Conservation (phyloP, 2,329 filamentous ascomycete genomes). For the Chrysoporthe puriensis region DNA sequence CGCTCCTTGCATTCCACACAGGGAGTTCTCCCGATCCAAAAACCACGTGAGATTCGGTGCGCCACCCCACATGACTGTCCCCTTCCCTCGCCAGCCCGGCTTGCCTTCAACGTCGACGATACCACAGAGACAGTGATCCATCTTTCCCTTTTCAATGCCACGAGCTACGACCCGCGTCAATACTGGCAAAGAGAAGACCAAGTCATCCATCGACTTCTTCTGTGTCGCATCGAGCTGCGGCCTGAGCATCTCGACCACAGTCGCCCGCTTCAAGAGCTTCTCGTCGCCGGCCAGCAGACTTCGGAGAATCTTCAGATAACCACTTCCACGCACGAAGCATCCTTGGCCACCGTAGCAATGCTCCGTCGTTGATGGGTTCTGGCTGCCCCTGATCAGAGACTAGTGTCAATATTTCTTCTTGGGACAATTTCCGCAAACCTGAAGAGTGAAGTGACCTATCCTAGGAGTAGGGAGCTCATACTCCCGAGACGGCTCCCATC, state of each 20-base stretch:
- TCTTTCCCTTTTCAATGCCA: conserved; percentile 31
- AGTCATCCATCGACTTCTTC: conserved; percentile 35
- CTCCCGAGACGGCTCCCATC: background rate
- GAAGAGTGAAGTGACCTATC: no score
- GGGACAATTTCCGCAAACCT: background rate
- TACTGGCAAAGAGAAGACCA: conserved; percentile 37
- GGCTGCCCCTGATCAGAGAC: conserved; percentile 24
- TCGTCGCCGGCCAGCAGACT: conserved; percentile 54
- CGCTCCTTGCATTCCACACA: conserved; percentile 43
- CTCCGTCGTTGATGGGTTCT: conserved; percentile 37
- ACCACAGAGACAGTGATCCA: conserved; percentile 47
- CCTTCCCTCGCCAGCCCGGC: conserved; percentile 47
- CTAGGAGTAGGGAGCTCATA: no score
- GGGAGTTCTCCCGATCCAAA: conserved; percentile 50
- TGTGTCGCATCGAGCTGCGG: conserved; percentile 44
- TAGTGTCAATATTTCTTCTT: background rate
- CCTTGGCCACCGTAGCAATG: conserved; percentile 52
- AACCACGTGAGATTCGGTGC: conserved; percentile 52
- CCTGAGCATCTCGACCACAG: conserved; percentile 50
- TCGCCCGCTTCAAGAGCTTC: conserved; percentile 47
- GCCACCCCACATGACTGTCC: conserved; percentile 51
- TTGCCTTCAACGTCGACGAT: conserved; percentile 45
- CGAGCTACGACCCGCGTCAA: conserved; percentile 38
- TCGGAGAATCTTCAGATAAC: conserved; percentile 50
- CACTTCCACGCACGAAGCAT: conserved; percentile 40